Conservation (phyloP, 108 stramenopile species). For the Cyclostephanos invisitatus region DNA sequence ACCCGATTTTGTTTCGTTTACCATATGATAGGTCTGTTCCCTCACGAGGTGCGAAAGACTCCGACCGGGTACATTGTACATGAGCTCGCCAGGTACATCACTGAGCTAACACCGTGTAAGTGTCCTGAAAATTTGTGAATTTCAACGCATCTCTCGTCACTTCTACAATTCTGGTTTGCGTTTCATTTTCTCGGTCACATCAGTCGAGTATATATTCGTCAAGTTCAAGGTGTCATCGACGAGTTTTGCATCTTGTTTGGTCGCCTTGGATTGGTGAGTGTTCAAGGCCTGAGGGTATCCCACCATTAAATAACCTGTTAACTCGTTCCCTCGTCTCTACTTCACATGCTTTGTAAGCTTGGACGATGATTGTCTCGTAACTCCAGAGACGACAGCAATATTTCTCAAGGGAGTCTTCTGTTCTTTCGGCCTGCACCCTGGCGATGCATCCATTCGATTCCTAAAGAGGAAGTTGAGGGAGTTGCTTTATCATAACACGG, state of each 20-base stretch:
- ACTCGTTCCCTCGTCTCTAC: not conserved
- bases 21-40: conserved; percentile 42
- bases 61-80: conserved; percentile 28
- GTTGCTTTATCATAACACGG: conserved; percentile 39
- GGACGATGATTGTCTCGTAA: conserved; percentile 14
- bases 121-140: not conserved
- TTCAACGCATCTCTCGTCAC: no score
- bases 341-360: conserved; percentile 8
- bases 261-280: conserved; percentile 30
- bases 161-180: no score
- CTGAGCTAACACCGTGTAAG: conserved; percentile 35
- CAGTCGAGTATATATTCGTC: conserved; percentile 34
- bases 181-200: no score
- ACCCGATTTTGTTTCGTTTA: conserved; percentile 36
- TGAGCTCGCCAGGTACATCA: conserved; percentile 37
- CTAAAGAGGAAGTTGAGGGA: conserved; percentile 27
- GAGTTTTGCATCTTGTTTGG: conserved; percentile 33
- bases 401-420: conserved; percentile 26
- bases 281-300: not conserved
- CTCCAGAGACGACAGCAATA: conserved; percentile 15
- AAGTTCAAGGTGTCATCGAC: conserved; percentile 30
- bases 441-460: conserved; percentile 21
- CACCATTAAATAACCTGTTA: not conserved
- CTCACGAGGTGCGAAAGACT: conserved; percentile 17
- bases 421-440: conserved; percentile 19